Evolutionary conservation across 1,139 yeast species (phyloP).

Genomic region (Arxiozyma heterogenica): DNA sequence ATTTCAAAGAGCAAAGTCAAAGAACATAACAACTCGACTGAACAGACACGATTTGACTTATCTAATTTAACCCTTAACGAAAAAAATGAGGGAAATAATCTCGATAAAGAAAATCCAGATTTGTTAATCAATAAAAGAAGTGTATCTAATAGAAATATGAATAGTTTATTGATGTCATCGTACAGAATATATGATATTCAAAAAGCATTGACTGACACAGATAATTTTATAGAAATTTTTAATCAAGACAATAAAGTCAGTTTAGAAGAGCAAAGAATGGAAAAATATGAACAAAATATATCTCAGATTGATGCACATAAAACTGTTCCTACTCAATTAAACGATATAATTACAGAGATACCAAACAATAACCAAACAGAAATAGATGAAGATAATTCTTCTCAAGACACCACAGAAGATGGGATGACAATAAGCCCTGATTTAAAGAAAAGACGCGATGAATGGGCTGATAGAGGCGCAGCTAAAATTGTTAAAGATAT

Average conservation of each 20-base stretch:
- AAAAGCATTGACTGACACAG: constrained; percentile 23
- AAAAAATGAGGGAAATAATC: not conserved
- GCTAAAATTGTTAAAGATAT: constrained; percentile 42
- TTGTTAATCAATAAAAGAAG: constrained; percentile 9
- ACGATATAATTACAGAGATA: not conserved
- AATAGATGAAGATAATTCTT: not conserved
- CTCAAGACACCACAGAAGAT: not conserved
- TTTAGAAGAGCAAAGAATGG: not conserved
- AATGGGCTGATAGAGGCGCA: constrained; percentile 39
- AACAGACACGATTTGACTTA: too few species aligned
- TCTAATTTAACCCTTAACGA: too few species aligned
- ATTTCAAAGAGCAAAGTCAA: constrained; percentile 1
- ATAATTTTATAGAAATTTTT: constrained; percentile 21
- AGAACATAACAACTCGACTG: not conserved
- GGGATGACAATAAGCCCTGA: constrained; percentile 7
- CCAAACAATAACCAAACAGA: not conserved
- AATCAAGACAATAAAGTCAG: constrained; percentile 5
- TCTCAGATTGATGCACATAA: constrained; percentile 9
- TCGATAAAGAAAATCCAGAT: not conserved
- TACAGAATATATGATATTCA: constrained; percentile 10
- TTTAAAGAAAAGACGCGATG: constrained; percentile 17
- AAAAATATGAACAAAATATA: constrained; percentile 1
- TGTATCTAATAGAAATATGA: constrained; percentile 16
- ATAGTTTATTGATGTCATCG: constrained; percentile 7
- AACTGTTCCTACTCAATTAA: not conserved